Percentiles rank a stretch among this genome's conserved stretches.
These are phyloP conservation scores for Knoxdaviesia proteae DNA, from an alignment of 2,329 filamentous ascomycete species.

Conservation along the genomic window DNA sequence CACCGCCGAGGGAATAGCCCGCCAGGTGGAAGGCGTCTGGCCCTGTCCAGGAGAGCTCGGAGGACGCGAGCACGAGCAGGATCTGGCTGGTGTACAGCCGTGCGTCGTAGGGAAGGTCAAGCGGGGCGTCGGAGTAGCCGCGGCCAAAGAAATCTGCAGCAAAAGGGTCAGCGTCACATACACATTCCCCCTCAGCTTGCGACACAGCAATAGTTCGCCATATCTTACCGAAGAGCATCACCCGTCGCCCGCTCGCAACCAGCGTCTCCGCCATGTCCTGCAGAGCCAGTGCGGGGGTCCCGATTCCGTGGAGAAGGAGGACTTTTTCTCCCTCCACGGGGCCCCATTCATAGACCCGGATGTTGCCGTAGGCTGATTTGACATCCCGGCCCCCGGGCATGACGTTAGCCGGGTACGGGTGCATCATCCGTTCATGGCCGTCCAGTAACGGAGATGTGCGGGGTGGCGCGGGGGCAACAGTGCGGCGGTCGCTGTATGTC, in stretches of 20 bases:
- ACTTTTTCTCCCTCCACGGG: constrained; percentile 50
- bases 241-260: constrained; percentile 44
- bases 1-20: constrained; percentile 66
- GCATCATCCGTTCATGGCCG: constrained; percentile 4
- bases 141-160: constrained; percentile 47
- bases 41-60: constrained; percentile 31
- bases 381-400: constrained; percentile 53
- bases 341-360: constrained; percentile 65
- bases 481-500: too few relatives aligned
- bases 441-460: too few relatives aligned
- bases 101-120: constrained; percentile 35
- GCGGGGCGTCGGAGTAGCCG: constrained; percentile 54
- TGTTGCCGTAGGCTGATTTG: constrained; percentile 45
- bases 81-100: constrained; percentile 46
- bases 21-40: constrained; percentile 44
- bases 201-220: not conserved
- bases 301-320: constrained; percentile 62
- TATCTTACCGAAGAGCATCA: constrained; percentile 53
- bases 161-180: not conserved
- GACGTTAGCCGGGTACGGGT: constrained; percentile 48
- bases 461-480: too few relatives aligned
- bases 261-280: constrained; percentile 45
- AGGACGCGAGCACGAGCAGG: constrained; percentile 43
- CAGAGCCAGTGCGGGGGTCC: constrained; percentile 52
- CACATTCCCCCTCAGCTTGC: not conserved